A percentile compares a stretch with the other conserved stretches of the same genome.
These are phyloP conservation scores for Fraxinus platypoda DNA, from an alignment of 305 asterid genomes.

Conservation along the genomic window DNA sequence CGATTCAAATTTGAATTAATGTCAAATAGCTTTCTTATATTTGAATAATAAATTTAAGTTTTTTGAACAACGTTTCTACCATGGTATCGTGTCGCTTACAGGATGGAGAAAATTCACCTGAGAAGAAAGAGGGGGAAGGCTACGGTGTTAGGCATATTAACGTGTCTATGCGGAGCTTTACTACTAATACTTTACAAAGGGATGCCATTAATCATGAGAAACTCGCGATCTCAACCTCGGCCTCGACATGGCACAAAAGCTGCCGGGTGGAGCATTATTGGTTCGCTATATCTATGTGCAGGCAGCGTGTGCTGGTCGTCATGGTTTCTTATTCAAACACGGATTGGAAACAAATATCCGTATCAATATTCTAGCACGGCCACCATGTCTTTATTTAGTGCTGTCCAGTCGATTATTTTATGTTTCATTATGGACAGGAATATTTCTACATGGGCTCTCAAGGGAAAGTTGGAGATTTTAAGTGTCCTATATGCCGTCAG, in stretches of 20 bases:
- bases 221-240: background rate
- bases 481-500: constrained; percentile 47
- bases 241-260: background rate
- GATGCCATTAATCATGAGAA: constrained; percentile 26
- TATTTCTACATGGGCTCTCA: constrained; percentile 49
- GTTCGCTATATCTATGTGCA: constrained; percentile 49
- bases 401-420: constrained; percentile 52
- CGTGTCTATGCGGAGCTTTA: constrained; percentile 51
- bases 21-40: background rate
- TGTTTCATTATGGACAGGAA: constrained; percentile 42
- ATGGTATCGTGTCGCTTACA: constrained; percentile 16
- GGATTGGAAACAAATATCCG: constrained; percentile 53
- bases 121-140: constrained; percentile 52
- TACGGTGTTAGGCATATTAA: background rate
- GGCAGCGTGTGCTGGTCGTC: constrained; percentile 69
- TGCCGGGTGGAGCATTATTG: constrained; percentile 32
- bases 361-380: constrained; percentile 64
- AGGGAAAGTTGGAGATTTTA: constrained; percentile 49
- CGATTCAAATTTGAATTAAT: background rate
- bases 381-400: constrained; percentile 61
- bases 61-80: background rate
- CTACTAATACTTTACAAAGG: constrained; percentile 63
- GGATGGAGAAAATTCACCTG: constrained; percentile 62
- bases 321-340: constrained; percentile 74
- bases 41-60: too few species aligned